Base-by-base conservation (phyloP, 257 asterid genomes). In the Lavandula angustifolia region DNA sequence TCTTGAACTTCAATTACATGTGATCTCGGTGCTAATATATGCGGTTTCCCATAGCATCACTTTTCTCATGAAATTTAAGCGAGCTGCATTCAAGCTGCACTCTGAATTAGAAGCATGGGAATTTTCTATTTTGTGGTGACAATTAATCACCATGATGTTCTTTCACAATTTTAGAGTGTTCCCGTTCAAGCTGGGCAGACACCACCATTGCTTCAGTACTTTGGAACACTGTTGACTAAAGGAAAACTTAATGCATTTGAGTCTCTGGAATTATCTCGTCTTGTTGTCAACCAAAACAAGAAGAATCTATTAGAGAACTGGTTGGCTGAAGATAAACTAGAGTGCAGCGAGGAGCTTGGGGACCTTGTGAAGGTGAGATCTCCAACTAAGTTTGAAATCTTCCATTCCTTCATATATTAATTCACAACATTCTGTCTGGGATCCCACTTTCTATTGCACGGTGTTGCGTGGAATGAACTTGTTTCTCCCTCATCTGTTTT, bases 111-210 rank as follows among this genome's bases (percentile, higher is more conserved):
- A 57, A 69, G 22, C 43, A 54, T 41, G 73, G 29, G 35, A 7
- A 2, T 53, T 66, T 68, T 33, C 18, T 50, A 13, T 50, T 63
- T 9, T 60, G 11, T 16, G 29, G 17, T 18, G 53, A 47, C 31
- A 32, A 60, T 11, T 49, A 37, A 51, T 43, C 67, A 50, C 22
- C 29, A 46, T 56, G 13, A 42, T 44, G 16, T 55, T 68, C n/a
- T 67, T 47, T 62, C 13, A 33, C 56, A 18, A 72, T 72, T 78
- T 75, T 82, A 94, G 99, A 94, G 99, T 71, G 99, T 94, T 72
- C 99, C 98, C 67, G 98, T 90, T 80, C 99, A 94, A 85, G 89
- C 96, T 76, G 98, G 99, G 72, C 96, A 90, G 81, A 94, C 99
- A 17, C 99, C 99, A 18, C 99, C 99, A 17, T 69, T 94, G 80